Evolutionary conservation across 169 alveolate species (phyloP).

Genomic region (Eimeria praecox): DNA sequence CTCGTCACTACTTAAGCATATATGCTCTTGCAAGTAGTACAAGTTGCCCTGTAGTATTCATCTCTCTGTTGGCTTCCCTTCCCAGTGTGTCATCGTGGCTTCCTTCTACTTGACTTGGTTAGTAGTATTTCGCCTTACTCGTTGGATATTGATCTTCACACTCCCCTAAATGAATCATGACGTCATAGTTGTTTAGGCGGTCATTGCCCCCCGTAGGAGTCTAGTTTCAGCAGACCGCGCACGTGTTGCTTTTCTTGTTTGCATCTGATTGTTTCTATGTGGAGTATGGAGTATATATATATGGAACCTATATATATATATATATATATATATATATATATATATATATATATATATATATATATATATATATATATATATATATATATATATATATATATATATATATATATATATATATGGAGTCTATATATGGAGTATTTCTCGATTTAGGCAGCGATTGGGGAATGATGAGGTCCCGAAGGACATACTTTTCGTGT

Average conservation of each 20-base stretch:
- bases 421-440: neutral
- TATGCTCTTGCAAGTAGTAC: neutral
- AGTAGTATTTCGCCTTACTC: neutral
- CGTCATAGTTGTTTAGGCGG: too few species aligned
- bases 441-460: neutral
- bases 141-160: neutral
- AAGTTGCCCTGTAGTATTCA: neutral
- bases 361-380: too few species aligned
- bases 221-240: neutral
- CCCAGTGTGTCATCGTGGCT: neutral
- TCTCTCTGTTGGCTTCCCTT: neutral
- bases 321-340: too few species aligned
- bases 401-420: too few species aligned
- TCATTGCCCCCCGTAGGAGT: neutral
- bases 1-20: neutral
- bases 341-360: too few species aligned
- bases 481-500: neutral
- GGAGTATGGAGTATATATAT: too few species aligned
- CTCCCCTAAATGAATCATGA: neutral
- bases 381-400: too few species aligned
- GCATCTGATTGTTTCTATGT: too few species aligned
- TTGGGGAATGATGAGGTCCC: neutral
- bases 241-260: neutral
- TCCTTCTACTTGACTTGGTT: neutral
- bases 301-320: neutral